Percentiles rank a stretch among this genome's conserved stretches.
phyloP scores from a whole-genome alignment of 805 yeast species.

The Candida sanyiensis region DNA sequence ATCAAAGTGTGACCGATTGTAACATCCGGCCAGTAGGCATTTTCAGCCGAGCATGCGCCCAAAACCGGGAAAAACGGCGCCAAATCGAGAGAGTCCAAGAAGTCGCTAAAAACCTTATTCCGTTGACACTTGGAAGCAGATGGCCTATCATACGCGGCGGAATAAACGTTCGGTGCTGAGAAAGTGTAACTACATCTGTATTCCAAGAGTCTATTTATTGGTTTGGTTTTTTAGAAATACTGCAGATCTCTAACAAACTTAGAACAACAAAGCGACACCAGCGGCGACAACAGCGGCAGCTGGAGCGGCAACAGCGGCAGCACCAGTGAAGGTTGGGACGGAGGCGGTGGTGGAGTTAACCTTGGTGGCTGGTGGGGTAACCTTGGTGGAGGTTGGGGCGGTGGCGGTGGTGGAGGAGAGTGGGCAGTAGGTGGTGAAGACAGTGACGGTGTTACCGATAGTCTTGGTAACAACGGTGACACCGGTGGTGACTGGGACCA shows the following conservation, averaged over 20 bases:
- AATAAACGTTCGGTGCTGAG: not conserved
- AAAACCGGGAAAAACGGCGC: too few relatives aligned
- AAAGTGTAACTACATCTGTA: not conserved
- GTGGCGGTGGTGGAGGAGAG: conserved; percentile 7
- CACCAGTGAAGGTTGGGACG: conserved; percentile 35
- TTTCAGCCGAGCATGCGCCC: too few relatives aligned
- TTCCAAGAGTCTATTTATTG: not conserved
- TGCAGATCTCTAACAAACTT: conserved; percentile 21
- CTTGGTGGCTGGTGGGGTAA: conserved; percentile 13
- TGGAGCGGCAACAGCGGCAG: conserved; percentile 40
- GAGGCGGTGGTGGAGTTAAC: conserved; percentile 18
- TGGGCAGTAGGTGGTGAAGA: conserved; percentile 17
- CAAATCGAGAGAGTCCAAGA: too few relatives aligned
- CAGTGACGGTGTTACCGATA: conserved; percentile 7
- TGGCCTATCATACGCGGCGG: not conserved
- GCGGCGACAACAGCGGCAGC: conserved; percentile 44
- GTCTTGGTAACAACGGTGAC: conserved; percentile 13
- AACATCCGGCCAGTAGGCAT: too few relatives aligned
- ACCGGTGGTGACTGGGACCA: conserved; percentile 15
- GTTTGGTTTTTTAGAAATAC: conserved; percentile 4
- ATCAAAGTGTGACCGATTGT: too few relatives aligned
- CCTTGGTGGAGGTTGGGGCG: conserved; percentile 12
- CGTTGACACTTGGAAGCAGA: too few relatives aligned
- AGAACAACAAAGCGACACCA: conserved; percentile 46
- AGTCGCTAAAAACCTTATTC: too few relatives aligned